phyloP scores from a whole-genome alignment of 305 asterid genomes.

The Solanum aculeatissimum region DNA sequence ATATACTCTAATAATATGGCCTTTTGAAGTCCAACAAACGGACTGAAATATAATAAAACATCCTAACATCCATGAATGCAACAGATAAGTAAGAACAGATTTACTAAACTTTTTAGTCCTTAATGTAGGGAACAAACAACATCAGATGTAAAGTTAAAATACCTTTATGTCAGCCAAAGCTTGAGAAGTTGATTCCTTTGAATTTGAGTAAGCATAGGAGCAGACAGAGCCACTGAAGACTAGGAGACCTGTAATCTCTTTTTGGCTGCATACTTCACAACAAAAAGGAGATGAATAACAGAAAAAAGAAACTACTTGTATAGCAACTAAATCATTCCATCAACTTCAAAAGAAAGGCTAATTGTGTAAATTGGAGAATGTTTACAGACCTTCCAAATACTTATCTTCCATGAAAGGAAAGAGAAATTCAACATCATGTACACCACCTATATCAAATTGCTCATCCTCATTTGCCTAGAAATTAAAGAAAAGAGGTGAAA shows the following conservation, averaged over 20 bases:
- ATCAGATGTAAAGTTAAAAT: slow-evolving; percentile 7
- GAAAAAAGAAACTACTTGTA: background rate
- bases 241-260: slow-evolving; percentile 71
- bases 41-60: background rate
- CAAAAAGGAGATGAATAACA: background rate
- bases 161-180: slow-evolving; percentile 91
- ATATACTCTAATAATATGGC: background rate
- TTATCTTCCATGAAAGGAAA: slow-evolving; percentile 68
- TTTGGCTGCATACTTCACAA: slow-evolving; percentile 54
- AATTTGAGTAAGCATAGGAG: slow-evolving; percentile 65
- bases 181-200: slow-evolving; percentile 75
- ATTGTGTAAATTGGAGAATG: slow-evolving; percentile 3
- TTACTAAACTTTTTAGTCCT: background rate
- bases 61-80: background rate
- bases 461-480: slow-evolving; percentile 65
- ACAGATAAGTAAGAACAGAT: background rate
- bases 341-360: background rate
- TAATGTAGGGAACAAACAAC: background rate
- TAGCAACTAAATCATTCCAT: background rate
- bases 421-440: slow-evolving; percentile 88
- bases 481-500: background rate
- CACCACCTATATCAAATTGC: slow-evolving; percentile 37
- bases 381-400: slow-evolving; percentile 54
- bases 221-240: slow-evolving; percentile 60
- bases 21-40: background rate